These are phyloP conservation scores for Malus sylvestris DNA, from an alignment of 306 rosid genomes.

Conservation along the genomic window DNA sequence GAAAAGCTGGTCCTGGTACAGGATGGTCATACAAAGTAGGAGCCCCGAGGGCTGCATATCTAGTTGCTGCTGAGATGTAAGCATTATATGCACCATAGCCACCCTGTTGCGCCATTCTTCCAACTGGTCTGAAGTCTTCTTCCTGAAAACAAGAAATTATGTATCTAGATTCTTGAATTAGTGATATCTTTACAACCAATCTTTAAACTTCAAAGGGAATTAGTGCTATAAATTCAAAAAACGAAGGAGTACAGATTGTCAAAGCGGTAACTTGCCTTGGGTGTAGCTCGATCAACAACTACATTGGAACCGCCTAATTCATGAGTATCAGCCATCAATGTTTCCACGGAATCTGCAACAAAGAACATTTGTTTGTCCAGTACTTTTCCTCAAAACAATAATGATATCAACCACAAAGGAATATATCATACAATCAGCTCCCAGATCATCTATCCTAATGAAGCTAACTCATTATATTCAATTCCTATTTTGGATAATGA, in stretches of 20 bases:
- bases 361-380: conserved; percentile 10
- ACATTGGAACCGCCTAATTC: conserved; percentile 82
- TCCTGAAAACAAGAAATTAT: conserved; percentile 45
- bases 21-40: conserved; percentile 91
- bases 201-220: not conserved
- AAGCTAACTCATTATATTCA: not conserved
- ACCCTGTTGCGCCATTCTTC: conserved; percentile 66
- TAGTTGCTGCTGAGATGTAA: conserved; percentile 87
- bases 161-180: conserved; percentile 4
- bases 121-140: conserved; percentile 75
- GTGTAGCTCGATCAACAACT: conserved; percentile 97
- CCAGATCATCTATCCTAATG: not conserved
- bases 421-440: not conserved
- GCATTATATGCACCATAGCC: conserved; percentile 98
- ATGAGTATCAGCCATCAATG: conserved; percentile 85
- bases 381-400: not conserved
- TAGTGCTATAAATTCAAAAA: not conserved
- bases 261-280: conserved; percentile 60
- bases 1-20: conserved; percentile 54
- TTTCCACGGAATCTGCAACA: conserved; percentile 84
- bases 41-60: conserved; percentile 96
- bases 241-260: not conserved
- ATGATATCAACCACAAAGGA: not conserved
- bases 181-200: not conserved
- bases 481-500: not conserved